Conservation (phyloP, 768 basidiomycete genomes). For the Auricularia cornea region DNA sequence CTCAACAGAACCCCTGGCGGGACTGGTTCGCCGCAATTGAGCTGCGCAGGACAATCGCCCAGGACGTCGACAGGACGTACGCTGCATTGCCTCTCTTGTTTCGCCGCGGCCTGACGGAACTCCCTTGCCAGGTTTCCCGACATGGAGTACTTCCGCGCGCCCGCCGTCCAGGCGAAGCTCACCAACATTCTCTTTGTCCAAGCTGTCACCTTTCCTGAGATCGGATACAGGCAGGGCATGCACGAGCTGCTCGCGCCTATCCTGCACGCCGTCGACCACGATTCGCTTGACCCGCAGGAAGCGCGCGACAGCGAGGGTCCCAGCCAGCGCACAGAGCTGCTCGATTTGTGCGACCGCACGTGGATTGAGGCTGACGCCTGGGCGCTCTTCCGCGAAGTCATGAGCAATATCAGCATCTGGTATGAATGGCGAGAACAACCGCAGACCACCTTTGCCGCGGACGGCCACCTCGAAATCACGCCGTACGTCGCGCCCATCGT, state of each 20-base stretch:
- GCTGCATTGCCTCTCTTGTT: conserved; percentile 20
- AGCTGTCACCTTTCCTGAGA: conserved; percentile 64
- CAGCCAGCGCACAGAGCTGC: conserved; percentile 22
- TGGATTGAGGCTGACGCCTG: conserved; percentile 86
- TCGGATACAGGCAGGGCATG: conserved; percentile 98
- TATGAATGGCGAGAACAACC: conserved; percentile 38
- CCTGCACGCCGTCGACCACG: conserved; percentile 75
- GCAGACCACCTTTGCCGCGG: conserved; percentile 36
- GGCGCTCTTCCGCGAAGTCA: conserved; percentile 70
- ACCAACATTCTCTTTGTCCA: conserved; percentile 86
- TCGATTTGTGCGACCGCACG: conserved; percentile 53
- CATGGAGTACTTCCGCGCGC: conserved; percentile 76
- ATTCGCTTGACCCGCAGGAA: conserved; percentile 43
- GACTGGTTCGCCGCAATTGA: conserved; percentile 89
- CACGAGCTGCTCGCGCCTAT: conserved; percentile 90
- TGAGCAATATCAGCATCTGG: conserved; percentile 76
- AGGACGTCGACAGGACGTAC: conserved; percentile 94
- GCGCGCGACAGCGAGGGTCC: background rate
- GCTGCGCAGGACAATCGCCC: conserved; percentile 76
- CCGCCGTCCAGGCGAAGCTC: conserved; percentile 65
- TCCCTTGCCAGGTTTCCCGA: conserved; percentile 74
- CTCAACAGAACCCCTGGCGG: conserved; percentile 96
- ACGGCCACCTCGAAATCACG: conserved; percentile 39
- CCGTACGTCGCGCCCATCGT: conserved; percentile 82
- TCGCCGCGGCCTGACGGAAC: background rate